Base-by-base conservation (phyloP, 139 green algal species). In the Coccomyxa sp. region DNA sequence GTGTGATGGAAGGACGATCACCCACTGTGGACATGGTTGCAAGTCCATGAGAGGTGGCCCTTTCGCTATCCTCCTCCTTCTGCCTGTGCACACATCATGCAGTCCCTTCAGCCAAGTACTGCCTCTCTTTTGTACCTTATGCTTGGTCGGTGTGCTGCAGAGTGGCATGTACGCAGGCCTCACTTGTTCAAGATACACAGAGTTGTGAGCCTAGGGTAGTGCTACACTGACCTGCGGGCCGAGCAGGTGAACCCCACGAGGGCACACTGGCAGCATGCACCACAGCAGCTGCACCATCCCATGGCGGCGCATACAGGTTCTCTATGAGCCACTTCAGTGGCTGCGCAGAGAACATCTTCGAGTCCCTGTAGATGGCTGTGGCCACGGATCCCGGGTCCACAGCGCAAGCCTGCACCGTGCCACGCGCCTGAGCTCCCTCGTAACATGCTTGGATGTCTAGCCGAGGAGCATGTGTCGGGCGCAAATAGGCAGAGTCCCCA, bases 331-430 rank as follows among this genome's bases (percentile, higher is more conserved):
- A 88, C 82, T 82, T 89, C 50, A 91, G 80, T 3, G 86, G 79
- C 18, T 84, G 83, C 36, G 78, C 79, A 37, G 64, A 77, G 50
- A 64, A 64, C 73, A 92, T 87, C 64, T 81, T 79, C 27, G 83
- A 86, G 55, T 76, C 86, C 75, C 85, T 81, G 81, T 87, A 96
- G 71, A 96, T 94, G 80, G 86, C 85, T 18, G 86, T 91, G 8
- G 72, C 74, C 38, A 95, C 91, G 8, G 85, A 85, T 24, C 92
- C 92, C 0, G 92, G 92, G 82, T 96, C 92, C 18, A 90, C 86
- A 33, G 86, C 78, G 78, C 78, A 82, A 2, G 78, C 69, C 78
- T 82, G 78, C 78, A 82, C 33, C 54, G 34, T 40, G 14, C 27
- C 1, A 35, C 40, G 29, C 29, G 22, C 27, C 29, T 78, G 27